phyloP scores from a whole-genome alignment of 2,329 filamentous ascomycete species.

The Claviceps sorghi region DNA sequence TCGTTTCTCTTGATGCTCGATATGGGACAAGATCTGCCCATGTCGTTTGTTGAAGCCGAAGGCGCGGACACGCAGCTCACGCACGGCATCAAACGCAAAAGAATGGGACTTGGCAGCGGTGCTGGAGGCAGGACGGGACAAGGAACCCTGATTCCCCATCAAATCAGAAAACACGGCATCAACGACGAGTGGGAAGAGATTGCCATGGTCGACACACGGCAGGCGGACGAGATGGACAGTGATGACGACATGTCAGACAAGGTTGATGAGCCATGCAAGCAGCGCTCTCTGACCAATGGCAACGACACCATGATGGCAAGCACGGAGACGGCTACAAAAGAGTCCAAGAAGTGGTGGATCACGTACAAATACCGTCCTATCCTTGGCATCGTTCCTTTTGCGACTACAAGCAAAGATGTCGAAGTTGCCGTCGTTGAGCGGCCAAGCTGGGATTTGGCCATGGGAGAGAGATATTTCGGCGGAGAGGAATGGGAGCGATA shows the following conservation, averaged over 20 bases:
- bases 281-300: conserved; percentile 15
- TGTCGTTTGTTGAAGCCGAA: conserved; percentile 13
- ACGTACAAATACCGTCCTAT: conserved; percentile 94
- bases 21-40: conserved; percentile 52
- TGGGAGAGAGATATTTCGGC: conserved; percentile 56
- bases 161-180: conserved; percentile 25
- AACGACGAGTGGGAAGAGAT: conserved; percentile 26
- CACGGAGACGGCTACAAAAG: conserved; percentile 10
- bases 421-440: conserved; percentile 85
- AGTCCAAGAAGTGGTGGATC: conserved; percentile 47
- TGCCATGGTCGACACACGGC: conserved; percentile 24
- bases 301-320: conserved; percentile 7
- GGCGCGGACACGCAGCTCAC: conserved; percentile 15
- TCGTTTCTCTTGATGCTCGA: conserved; percentile 91
- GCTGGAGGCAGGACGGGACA: conserved; percentile 38
- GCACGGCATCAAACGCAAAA: conserved; percentile 39
- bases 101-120: conserved; percentile 31
- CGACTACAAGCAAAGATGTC: conserved; percentile 27
- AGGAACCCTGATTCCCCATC: conserved; percentile 29
- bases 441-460: conserved; percentile 67
- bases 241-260: conserved; percentile 24
- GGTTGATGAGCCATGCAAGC: conserved; percentile 20
- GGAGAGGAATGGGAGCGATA: conserved; percentile 37
- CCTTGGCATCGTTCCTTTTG: conserved; percentile 49
- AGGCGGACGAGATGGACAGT: conserved; percentile 19